Percentiles rank a stretch among this genome's conserved stretches.
Conservation (phyloP, 129 eudicot species). For the Artemisia annua region DNA sequence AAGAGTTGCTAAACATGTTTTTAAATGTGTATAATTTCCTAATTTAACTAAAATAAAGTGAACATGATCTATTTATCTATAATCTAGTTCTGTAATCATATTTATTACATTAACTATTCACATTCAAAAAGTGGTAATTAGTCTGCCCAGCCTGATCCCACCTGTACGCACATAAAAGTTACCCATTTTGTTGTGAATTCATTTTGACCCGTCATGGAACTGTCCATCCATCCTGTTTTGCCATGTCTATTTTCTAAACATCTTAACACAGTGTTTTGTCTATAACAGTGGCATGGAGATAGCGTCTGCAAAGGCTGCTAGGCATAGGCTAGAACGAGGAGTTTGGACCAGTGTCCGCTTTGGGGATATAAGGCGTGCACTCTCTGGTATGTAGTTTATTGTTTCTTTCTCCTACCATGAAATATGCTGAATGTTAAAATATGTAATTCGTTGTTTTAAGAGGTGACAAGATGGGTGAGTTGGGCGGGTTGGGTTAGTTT, state of each 20-base stretch:
- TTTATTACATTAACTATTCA: too few relatives aligned
- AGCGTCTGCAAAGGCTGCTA: constrained; percentile 94
- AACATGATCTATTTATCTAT: too few relatives aligned
- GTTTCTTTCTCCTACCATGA: constrained; percentile 18
- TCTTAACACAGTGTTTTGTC: neutral
- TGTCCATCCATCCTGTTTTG: neutral
- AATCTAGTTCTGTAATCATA: too few relatives aligned
- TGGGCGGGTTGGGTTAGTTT: neutral
- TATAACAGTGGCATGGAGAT: constrained; percentile 58
- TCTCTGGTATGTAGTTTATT: constrained; percentile 55
- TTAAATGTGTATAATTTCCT: too few relatives aligned
- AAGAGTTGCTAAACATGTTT: too few relatives aligned
- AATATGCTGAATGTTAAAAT: neutral
- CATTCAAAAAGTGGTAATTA: too few relatives aligned
- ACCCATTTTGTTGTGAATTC: too few relatives aligned
- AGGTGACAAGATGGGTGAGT: constrained; percentile 3
- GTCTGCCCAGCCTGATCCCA: too few relatives aligned
- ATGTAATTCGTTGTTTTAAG: neutral
- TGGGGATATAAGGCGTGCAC: constrained; percentile 95
- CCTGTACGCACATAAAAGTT: too few relatives aligned
- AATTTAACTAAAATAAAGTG: too few relatives aligned
- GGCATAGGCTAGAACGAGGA: constrained; percentile 83
- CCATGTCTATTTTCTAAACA: neutral
- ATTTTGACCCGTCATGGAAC: too few relatives aligned
- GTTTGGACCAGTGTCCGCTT: constrained; percentile 90